These are phyloP conservation scores for Triticum aestivum DNA, from an alignment of 176 grass and related monocot genomes.

Conservation along the genomic window DNA sequence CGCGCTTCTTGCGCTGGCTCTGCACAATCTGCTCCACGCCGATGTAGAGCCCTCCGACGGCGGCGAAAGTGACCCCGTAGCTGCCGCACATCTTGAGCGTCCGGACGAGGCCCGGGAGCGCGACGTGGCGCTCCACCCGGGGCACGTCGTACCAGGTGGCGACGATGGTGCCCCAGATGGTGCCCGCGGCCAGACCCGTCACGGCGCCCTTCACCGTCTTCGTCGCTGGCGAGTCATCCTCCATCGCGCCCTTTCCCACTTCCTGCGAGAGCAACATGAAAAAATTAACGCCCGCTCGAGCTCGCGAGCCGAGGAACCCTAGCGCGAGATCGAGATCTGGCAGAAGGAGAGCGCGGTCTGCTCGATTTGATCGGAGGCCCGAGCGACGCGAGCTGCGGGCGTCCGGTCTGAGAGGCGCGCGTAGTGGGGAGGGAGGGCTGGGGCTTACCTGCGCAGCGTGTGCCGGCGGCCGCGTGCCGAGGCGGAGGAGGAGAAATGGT, in stretches of 20 bases:
- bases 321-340: conserved; percentile 42
- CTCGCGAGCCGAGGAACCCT: conserved; percentile 9
- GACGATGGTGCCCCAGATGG: conserved; percentile 88
- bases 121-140: conserved; percentile 87
- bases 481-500: conserved; percentile 18
- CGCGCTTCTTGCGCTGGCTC: conserved; percentile 86
- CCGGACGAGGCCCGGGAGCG: conserved; percentile 83
- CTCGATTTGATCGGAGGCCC: neutral
- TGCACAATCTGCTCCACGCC: conserved; percentile 85
- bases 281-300: neutral
- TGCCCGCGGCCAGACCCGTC: conserved; percentile 66
- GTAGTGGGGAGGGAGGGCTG: neutral
- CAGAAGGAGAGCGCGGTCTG: neutral
- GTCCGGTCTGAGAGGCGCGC: neutral
- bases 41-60: conserved; percentile 87
- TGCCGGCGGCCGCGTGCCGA: conserved; percentile 31
- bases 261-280: neutral
- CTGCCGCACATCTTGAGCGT: conserved; percentile 96
- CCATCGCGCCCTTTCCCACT: conserved; percentile 42
- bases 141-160: conserved; percentile 99
- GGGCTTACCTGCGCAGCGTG: neutral
- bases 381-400: neutral
- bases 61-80: conserved; percentile 83
- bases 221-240: conserved; percentile 58
- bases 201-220: conserved; percentile 84